These are phyloP conservation scores for Suillus placidus DNA, from an alignment of 768 basidiomycete species.

Conservation along the genomic window DNA sequence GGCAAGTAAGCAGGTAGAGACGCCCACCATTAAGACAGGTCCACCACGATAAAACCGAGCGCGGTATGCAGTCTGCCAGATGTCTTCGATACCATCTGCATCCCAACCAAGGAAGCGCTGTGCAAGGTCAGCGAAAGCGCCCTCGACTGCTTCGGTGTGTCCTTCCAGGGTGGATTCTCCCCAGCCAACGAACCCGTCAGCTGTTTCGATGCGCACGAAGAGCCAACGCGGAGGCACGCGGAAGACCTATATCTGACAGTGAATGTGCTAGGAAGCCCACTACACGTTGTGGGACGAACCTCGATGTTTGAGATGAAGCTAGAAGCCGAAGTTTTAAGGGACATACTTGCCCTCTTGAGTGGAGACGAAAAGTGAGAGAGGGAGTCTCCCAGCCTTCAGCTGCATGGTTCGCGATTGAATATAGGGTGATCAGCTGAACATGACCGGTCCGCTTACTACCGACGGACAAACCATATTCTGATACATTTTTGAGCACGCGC, in stretches of 20 bases:
- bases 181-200: conserved; percentile 68
- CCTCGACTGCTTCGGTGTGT: conserved; percentile 75
- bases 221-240: conserved; percentile 75
- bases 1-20: background rate
- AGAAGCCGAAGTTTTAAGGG: conserved; percentile 17
- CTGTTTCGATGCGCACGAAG: conserved; percentile 70
- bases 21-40: conserved; percentile 63
- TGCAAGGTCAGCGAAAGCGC: conserved; percentile 60
- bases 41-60: conserved; percentile 76
- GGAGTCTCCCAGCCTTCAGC: background rate
- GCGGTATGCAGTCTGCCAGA: conserved; percentile 68
- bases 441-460: background rate
- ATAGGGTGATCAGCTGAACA: conserved; percentile 2
- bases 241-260: conserved; percentile 45
- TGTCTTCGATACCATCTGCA: conserved; percentile 69
- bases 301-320: conserved; percentile 34
- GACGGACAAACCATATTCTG: background rate
- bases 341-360: conserved; percentile 12
- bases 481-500: background rate
- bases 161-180: conserved; percentile 74
- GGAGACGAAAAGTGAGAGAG: background rate
- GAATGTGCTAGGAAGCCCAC: background rate
- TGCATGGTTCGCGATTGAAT: background rate
- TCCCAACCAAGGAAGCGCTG: conserved; percentile 63
- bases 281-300: conserved; percentile 14